These are phyloP conservation scores for Herpotrichia juniperi DNA, from an alignment of 2,329 filamentous ascomycete genomes.

Conservation along the genomic window DNA sequence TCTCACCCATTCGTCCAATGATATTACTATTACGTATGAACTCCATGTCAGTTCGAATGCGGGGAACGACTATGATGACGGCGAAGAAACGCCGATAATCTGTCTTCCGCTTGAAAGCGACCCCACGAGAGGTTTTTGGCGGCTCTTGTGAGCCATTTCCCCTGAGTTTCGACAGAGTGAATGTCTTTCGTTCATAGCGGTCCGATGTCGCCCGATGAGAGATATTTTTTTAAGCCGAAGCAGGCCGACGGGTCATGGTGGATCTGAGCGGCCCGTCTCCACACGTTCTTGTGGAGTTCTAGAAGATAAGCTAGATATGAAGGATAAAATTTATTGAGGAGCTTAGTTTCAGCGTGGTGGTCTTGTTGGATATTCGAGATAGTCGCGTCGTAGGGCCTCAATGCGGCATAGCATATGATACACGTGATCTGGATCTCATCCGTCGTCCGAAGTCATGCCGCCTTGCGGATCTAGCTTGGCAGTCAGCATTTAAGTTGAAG, in stretches of 20 bases:
- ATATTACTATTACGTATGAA: conserved; percentile 3
- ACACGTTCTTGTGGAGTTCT: not conserved
- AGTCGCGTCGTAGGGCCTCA: no score
- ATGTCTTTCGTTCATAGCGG: no score
- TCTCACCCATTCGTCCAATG: not conserved
- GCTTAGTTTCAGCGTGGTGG: not conserved
- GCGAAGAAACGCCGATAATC: not conserved
- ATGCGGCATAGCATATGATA: no score
- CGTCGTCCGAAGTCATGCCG: no score
- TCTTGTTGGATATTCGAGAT: no score
- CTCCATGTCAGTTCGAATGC: not conserved
- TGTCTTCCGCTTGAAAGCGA: not conserved
- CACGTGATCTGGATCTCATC: no score
- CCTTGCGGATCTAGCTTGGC: no score
- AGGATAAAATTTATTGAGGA: not conserved
- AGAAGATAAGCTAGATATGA: not conserved
- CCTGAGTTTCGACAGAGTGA: no score
- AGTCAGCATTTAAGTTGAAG: no score
- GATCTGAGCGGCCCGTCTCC: not conserved
- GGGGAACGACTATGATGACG: not conserved
- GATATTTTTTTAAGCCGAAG: conserved; percentile 1
- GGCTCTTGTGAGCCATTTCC: not conserved
- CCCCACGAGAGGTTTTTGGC: not conserved
- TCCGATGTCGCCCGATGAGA: not conserved
- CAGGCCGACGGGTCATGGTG: not conserved